These are phyloP conservation scores for Selaginella moellendorffii DNA, from an alignment of 75 land plant species.

Conservation along the genomic window DNA sequence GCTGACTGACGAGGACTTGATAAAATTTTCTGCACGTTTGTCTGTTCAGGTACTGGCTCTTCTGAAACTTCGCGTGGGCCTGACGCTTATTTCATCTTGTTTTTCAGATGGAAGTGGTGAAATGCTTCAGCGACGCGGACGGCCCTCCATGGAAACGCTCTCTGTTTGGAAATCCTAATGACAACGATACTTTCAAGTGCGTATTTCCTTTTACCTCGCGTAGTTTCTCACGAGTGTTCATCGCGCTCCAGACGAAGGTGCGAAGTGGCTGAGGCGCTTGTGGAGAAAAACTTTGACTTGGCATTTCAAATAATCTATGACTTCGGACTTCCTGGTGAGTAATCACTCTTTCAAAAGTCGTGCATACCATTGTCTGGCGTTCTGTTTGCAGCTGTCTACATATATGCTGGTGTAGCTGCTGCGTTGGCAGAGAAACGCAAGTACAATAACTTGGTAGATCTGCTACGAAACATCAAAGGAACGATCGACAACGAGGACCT, in stretches of 20 bases:
- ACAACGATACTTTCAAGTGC: conserved; percentile 85
- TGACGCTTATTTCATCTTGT: too few species aligned
- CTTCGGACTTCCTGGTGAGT: conserved; percentile 69
- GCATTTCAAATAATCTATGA: conserved; percentile 80
- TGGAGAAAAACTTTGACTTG: conserved; percentile 85
- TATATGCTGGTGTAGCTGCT: conserved; percentile 95
- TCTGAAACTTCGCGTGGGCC: too few species aligned
- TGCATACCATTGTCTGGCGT: background rate
- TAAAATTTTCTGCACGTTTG: conserved; percentile 65
- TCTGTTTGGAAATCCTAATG: conserved; percentile 97
- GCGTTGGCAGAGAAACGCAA: conserved; percentile 83
- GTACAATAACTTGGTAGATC: conserved; percentile 52
- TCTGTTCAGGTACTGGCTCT: conserved; percentile 62
- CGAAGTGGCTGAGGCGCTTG: conserved; percentile 79
- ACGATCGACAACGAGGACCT: conserved; percentile 84
- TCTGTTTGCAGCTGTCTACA: conserved; percentile 71
- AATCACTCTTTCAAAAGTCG: background rate
- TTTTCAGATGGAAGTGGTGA: conserved; percentile 75
- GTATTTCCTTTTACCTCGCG: background rate
- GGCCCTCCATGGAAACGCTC: conserved; percentile 93
- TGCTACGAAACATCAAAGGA: conserved; percentile 78
- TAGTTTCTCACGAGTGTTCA: background rate
- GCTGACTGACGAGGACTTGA: conserved; percentile 75
- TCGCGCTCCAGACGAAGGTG: conserved; percentile 57
- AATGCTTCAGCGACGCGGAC: conserved; percentile 62